Evolutionary conservation across 1,284 basidiomycete species (phyloP), one percentile per base, ranked within the genome.

Genomic region (Pterulicium gracile): DNA sequence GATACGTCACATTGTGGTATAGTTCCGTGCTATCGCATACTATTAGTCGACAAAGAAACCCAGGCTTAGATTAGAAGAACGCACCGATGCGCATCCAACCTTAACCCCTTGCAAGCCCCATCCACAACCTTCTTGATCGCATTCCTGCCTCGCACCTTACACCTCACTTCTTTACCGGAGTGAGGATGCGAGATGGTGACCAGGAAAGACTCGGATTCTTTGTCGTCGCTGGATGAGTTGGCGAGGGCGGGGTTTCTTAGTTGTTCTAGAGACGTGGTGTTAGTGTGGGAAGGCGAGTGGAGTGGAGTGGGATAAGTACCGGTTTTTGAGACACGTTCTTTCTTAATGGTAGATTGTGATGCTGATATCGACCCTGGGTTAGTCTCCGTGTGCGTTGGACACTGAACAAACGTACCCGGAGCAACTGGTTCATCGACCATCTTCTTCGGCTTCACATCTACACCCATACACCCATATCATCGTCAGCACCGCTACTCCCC

Each of bases 111-210:
- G 15, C 36, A 39, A 17, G 36, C 36, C n/a, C 36, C 36, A 39
- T 39, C 36, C 4, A 39, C 15, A 18, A 39, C 36, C 15, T 39
- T 39, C 36, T 39, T 39, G 36, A 39, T 39, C 36, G 36, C 19
- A 18, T 39, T 39, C 15, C 36, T 39, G 7, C 36, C 36, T 39
- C 36, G n/a, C n/a, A 39, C 36, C 19, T 39, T 39, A 18, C 36
- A 39, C 15, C 19, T 39, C 4, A 39, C 36, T 39, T 39, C 36
- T 39, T 39, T 39, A 5, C 4, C 7, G 19, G 36, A 7, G 15
- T 4, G 7, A 17, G 7, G 36, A 17, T 39, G 36, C n/a, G 36
- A 13, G 15, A 39, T 39, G 36, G 7, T 39, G 5, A 39, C 36
- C 7, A 39, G 36, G 36, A 39, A 39, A 13, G 36, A 7, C 7